These are phyloP conservation scores for Aspergillus spinulosporus DNA, from an alignment of 2,329 filamentous ascomycete genomes.

Conservation along the genomic window DNA sequence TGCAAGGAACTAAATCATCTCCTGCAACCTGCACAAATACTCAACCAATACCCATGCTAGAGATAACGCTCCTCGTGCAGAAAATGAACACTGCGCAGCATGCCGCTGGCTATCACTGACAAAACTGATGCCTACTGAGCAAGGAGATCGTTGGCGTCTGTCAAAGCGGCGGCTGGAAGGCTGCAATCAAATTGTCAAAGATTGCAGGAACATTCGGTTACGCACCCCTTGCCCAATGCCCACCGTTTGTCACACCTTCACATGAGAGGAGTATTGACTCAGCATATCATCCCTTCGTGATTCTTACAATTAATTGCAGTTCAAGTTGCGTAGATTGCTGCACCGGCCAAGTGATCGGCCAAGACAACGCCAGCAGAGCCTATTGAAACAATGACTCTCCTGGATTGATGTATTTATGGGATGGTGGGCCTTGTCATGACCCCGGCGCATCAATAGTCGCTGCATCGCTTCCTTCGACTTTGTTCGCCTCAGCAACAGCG, in stretches of 20 bases:
- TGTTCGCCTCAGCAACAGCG: constrained; percentile 13
- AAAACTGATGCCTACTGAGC: neutral
- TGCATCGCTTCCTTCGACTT: constrained; percentile 16
- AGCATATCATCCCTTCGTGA: neutral
- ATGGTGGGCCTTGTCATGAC: constrained; percentile 19
- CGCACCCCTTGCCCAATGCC: neutral
- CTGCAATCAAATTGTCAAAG: neutral
- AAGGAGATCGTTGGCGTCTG: neutral
- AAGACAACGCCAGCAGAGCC: constrained; percentile 3
- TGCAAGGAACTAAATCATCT: neutral
- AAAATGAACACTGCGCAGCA: neutral
- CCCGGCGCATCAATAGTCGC: constrained; percentile 10
- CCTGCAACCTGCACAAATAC: neutral
- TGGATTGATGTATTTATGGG: neutral
- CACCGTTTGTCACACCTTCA: neutral
- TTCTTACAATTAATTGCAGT: neutral
- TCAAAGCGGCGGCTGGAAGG: neutral
- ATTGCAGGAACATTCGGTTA: neutral
- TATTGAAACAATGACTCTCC: constrained; percentile 6
- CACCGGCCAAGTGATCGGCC: neutral
- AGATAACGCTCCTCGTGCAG: neutral
- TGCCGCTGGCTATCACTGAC: neutral
- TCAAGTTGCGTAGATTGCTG: neutral
- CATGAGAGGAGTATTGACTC: neutral
- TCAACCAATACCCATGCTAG: neutral